A percentile compares a stretch with the other conserved stretches of the same genome.
phyloP scores from a whole-genome alignment of 225 moss, liverwort and hornwort genomes.

The Physcomitrium patens region DNA sequence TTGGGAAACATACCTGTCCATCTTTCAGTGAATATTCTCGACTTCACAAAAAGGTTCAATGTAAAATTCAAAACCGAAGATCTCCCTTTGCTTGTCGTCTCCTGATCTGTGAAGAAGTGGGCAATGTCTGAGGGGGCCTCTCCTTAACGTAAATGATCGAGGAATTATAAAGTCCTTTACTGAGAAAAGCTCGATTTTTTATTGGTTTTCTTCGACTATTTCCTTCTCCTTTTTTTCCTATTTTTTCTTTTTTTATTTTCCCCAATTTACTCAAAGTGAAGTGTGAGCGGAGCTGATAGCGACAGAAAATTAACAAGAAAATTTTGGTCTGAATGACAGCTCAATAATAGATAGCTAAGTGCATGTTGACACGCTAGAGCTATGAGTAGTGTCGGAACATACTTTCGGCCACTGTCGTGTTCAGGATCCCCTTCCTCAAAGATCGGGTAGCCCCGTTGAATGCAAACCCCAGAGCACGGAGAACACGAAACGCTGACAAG shows the following conservation, averaged over 20 bases:
- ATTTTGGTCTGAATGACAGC: constrained; percentile 5
- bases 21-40: constrained; percentile 21
- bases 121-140: constrained; percentile 13
- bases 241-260: not conserved
- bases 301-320: not conserved
- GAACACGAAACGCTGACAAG: not conserved
- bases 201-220: too few relatives aligned
- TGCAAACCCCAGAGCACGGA: not conserved
- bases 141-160: not conserved
- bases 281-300: not conserved
- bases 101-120: not conserved
- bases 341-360: not conserved
- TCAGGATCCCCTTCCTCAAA: not conserved
- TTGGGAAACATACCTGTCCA: constrained; percentile 46
- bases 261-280: not conserved
- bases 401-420: not conserved
- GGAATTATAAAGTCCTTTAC: not conserved
- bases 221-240: too few relatives aligned
- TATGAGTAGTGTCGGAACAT: not conserved
- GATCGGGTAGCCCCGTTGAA: not conserved
- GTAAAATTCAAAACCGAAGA: constrained; percentile 1
- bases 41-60: constrained; percentile 15
- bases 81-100: not conserved
- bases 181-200: too few relatives aligned
- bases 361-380: constrained; percentile 41